These are phyloP conservation scores for Arctium lappa DNA, from an alignment of 129 eudicot species.

Conservation along the genomic window DNA sequence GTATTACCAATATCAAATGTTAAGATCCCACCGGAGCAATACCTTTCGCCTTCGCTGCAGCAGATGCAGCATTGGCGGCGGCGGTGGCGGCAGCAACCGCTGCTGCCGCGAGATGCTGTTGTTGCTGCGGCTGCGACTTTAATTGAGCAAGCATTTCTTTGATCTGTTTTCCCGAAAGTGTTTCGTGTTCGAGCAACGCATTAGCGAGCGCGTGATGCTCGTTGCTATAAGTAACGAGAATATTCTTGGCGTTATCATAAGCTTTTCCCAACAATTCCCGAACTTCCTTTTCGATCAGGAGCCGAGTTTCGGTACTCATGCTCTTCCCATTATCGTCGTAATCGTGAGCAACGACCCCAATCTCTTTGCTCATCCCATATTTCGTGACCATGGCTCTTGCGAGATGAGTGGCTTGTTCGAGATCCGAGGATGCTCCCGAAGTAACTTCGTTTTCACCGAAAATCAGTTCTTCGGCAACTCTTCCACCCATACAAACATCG, in stretches of 20 bases:
- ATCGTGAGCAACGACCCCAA: conserved; percentile 81
- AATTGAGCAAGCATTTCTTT: conserved; percentile 57
- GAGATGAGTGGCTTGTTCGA: conserved; percentile 70
- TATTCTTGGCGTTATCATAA: conserved; percentile 68
- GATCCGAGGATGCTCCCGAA: conserved; percentile 88
- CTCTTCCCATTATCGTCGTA: conserved; percentile 90
- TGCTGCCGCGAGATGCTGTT: conserved; percentile 41
- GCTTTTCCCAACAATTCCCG: conserved; percentile 64
- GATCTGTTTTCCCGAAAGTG: conserved; percentile 74
- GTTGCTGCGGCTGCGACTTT: conserved; percentile 40
- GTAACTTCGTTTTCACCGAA: conserved; percentile 94
- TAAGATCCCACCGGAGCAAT: conserved; percentile 84
- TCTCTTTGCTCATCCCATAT: conserved; percentile 88
- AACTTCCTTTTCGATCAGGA: conserved; percentile 79
- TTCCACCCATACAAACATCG: conserved; percentile 90
- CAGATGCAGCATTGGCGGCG: conserved; percentile 57
- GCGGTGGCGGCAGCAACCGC: conserved; percentile 44
- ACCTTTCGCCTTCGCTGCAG: conserved; percentile 79
- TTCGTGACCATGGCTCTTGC: conserved; percentile 96
- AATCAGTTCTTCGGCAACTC: conserved; percentile 94
- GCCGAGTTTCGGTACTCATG: conserved; percentile 93
- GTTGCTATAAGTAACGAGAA: conserved; percentile 51
- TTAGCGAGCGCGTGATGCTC: conserved; percentile 86
- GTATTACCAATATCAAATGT: conserved; percentile 20
- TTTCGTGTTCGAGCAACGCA: conserved; percentile 82